These are phyloP conservation scores for Mycosphaerella sp. DNA, from an alignment of 2,329 filamentous ascomycete genomes.

Conservation along the genomic window DNA sequence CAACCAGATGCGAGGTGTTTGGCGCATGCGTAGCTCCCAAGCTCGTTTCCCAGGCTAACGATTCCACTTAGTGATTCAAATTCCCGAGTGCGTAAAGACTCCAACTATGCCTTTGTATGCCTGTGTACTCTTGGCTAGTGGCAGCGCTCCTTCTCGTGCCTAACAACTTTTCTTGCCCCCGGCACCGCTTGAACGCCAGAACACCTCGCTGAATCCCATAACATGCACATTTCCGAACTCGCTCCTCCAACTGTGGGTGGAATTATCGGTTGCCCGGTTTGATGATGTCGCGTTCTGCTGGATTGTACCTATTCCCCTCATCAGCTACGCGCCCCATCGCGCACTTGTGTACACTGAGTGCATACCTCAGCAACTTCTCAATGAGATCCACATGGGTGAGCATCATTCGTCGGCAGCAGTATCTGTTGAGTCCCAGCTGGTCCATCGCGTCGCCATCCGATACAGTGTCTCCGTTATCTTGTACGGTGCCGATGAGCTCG, in stretches of 20 bases:
- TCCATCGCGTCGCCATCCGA: constrained; percentile 82
- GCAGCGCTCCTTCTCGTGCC: too few relatives aligned
- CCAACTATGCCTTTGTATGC: too few relatives aligned
- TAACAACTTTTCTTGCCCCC: too few relatives aligned
- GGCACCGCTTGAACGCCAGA: not conserved
- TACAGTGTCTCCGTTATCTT: constrained; percentile 60
- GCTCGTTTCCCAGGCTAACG: too few relatives aligned
- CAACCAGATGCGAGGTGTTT: too few relatives aligned
- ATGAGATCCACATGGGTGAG: constrained; percentile 99
- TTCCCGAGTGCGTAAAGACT: too few relatives aligned
- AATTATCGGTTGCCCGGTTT: constrained; percentile 19
- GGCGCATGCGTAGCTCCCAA: too few relatives aligned
- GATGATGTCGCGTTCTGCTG: constrained; percentile 35
- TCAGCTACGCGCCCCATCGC: constrained; percentile 3
- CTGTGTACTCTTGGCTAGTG: too few relatives aligned
- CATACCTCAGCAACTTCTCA: constrained; percentile 92
- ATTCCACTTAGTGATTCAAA: too few relatives aligned
- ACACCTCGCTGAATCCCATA: not conserved
- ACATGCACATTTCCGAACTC: not conserved
- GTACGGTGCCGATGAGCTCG: constrained; percentile 71
- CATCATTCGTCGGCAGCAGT: constrained; percentile 98
- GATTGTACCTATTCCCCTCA: constrained; percentile 30
- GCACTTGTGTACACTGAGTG: constrained; percentile 5
- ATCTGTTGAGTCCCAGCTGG: constrained; percentile 83
- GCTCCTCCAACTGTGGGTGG: not conserved